A percentile compares a stretch with the other conserved stretches of the same genome.
Evolutionary conservation across 805 yeast species (phyloP).

Genomic region (Schizosaccharomyces octosporus): DNA sequence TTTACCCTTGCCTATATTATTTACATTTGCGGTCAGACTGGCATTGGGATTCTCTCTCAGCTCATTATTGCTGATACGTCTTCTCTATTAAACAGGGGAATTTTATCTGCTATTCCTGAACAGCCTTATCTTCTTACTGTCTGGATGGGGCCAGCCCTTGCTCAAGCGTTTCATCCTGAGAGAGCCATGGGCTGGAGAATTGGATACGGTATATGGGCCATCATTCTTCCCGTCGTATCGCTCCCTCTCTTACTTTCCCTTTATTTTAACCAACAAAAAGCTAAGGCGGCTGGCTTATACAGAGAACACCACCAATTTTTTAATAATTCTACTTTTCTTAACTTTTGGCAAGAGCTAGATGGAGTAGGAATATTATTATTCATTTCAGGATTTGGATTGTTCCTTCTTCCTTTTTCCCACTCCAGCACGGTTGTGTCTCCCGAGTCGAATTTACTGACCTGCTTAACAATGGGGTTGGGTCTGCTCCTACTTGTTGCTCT

Average conservation of each 20-base stretch:
- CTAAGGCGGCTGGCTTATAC: slow-evolving; percentile 2
- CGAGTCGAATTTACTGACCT: slow-evolving; percentile 5
- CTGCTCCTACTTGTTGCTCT: slow-evolving; percentile 27
- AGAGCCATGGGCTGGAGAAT: slow-evolving; percentile 22
- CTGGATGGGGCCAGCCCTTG: slow-evolving; percentile 18
- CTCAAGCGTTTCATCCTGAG: slow-evolving; percentile 11
- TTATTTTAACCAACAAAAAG: slow-evolving; percentile 6
- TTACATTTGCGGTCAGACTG: slow-evolving; percentile 18
- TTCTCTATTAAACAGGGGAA: slow-evolving; percentile 18
- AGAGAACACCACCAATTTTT: not conserved
- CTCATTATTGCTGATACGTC: slow-evolving; percentile 18
- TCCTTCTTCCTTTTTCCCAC: slow-evolving; percentile 36
- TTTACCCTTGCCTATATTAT: slow-evolving; percentile 15
- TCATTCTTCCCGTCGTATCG: slow-evolving; percentile 20
- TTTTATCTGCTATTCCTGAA: slow-evolving; percentile 16
- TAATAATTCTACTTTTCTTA: not conserved
- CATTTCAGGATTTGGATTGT: slow-evolving; percentile 28
- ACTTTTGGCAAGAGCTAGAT: slow-evolving; percentile 24
- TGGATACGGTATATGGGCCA: slow-evolving; percentile 28
- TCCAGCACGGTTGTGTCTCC: not conserved
- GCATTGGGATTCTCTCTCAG: slow-evolving; percentile 16
- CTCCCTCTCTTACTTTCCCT: slow-evolving; percentile 9
- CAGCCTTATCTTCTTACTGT: slow-evolving; percentile 20
- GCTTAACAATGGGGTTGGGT: slow-evolving; percentile 38
- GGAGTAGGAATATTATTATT: slow-evolving; percentile 29